Base-by-base conservation (phyloP, 2,329 filamentous ascomycete genomes). In the Cryphonectria japonica region DNA sequence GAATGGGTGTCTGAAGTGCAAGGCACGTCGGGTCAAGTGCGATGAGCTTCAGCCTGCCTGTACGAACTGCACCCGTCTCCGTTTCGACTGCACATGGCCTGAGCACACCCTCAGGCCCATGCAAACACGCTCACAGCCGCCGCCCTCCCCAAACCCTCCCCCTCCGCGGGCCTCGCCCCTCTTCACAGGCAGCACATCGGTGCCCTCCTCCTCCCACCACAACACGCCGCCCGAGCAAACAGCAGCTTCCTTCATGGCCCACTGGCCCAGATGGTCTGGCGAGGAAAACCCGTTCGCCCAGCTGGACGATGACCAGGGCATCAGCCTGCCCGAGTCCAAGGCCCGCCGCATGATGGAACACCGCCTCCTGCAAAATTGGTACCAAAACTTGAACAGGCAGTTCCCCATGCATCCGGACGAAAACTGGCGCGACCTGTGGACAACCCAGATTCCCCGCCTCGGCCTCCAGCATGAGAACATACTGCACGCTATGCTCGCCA, bases 1-100 rank as follows among this genome's bases (percentile, higher is more conserved):
- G 54, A 77, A 78, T 29, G 78, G 78, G 3, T 79, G 78, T 68
- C 69, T 72, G 13, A 77, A 75, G 22, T 79, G 78, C 72, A 79
- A 79, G 61, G 67, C 69, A 0, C 75, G 78, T 3, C 76, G 78
- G 0, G 78, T 79, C 41, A 79, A 78, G 69, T 78, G 77, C 63
- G 76, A 78, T 66, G 77, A 78, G 63, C 50, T 62, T 3, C 71
- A 71, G 19, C 77, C 77, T 0, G 29, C 74, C 2, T 79, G 77
- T 41, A 72, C 73, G 14, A 78, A 76, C 67, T 78, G 77, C 66
- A 54, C 34, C 3, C 76, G 76, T 16, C 72, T 77, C n/a, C 68
- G 69, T 19, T 69, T 77, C 14, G 70, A 71, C 7, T 77, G 76
- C 39, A 37, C 72, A 8, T 77, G 76, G 76, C 71, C 75, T 16